Percentiles rank a stretch among this genome's conserved stretches.
Conservation (phyloP, 1,284 basidiomycete genomes). For the Leccinum proliferum region DNA sequence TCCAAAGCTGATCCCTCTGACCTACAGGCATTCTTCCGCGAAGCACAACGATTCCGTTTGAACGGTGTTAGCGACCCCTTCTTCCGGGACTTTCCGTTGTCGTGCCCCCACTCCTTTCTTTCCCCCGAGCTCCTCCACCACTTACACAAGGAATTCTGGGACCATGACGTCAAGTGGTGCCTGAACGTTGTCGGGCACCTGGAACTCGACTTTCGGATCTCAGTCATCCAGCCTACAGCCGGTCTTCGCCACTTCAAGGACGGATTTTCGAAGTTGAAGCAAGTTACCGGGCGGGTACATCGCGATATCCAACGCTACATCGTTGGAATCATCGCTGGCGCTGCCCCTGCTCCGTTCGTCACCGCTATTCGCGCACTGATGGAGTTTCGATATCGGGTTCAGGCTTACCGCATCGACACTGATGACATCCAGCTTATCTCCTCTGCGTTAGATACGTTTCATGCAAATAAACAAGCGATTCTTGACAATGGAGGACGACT, state of each 20-base stretch:
- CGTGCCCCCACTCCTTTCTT: conserved; percentile 4
- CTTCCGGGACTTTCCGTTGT: conserved; percentile 1
- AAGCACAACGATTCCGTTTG: not conserved
- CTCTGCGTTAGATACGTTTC: not conserved
- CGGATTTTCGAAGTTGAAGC: conserved; percentile 1
- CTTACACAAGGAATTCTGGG: conserved; percentile 1
- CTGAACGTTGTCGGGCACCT: not conserved
- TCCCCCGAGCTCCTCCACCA: not conserved
- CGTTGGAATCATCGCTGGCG: not conserved
- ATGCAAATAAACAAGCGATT: not conserved
- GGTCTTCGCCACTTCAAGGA: conserved; percentile 3
- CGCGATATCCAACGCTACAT: not conserved
- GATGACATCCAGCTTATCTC: not conserved
- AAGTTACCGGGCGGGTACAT: not conserved
- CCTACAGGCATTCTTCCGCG: not conserved
- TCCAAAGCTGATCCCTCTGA: not conserved
- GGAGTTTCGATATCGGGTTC: not conserved
- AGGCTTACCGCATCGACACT: not conserved
- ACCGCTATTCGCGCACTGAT: not conserved
- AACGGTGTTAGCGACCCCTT: conserved; percentile 5
- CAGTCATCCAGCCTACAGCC: not conserved
- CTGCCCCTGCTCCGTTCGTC: not conserved
- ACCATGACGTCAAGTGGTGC: conserved; percentile 7
- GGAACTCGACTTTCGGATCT: conserved; percentile 2
- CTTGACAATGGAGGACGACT: not conserved